Percentiles rank a stretch among this genome's conserved stretches.
Evolutionary conservation across 2,329 filamentous ascomycete genomes (phyloP).

Genomic region (Neofusicoccum cordaticola): DNA sequence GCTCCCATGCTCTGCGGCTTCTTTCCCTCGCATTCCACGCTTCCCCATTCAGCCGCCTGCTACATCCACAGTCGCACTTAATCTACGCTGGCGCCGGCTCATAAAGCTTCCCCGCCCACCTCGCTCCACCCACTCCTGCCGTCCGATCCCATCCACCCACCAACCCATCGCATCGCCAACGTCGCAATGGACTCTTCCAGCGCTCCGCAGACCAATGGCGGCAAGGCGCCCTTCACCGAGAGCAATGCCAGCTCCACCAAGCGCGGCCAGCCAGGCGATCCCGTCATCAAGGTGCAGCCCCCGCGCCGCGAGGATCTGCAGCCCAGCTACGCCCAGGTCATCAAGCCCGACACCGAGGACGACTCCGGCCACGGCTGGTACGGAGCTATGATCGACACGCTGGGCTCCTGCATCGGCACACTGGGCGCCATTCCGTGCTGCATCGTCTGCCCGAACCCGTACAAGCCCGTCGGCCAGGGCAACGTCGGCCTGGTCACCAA

Average conservation of each 20-base stretch:
- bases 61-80: not conserved
- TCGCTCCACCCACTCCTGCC: not conserved
- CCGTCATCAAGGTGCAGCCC: conserved; percentile 65
- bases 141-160: not conserved
- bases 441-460: conserved; percentile 89
- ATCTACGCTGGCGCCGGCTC: not conserved
- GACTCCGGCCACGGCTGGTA: conserved; percentile 82
- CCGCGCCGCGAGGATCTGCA: conserved; percentile 82
- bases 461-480: conserved; percentile 87
- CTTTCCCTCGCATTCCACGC: not conserved
- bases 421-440: conserved; percentile 89
- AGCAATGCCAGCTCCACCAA: conserved; percentile 9
- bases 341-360: conserved; percentile 63
- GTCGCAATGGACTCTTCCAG: not conserved
- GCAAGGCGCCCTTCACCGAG: conserved; percentile 16
- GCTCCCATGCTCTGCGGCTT: not conserved
- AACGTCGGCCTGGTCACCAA: conserved; percentile 94
- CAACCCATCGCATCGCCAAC: not conserved
- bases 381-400: conserved; percentile 74
- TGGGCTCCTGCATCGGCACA: conserved; percentile 74
- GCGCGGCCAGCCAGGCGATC: conserved; percentile 21
- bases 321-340: conserved; percentile 69
- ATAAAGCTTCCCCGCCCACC: not conserved
- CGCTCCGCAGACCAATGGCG: not conserved
- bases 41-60: not conserved